Conservation (phyloP, 306 rosid species). For the Prunus campanulata region DNA sequence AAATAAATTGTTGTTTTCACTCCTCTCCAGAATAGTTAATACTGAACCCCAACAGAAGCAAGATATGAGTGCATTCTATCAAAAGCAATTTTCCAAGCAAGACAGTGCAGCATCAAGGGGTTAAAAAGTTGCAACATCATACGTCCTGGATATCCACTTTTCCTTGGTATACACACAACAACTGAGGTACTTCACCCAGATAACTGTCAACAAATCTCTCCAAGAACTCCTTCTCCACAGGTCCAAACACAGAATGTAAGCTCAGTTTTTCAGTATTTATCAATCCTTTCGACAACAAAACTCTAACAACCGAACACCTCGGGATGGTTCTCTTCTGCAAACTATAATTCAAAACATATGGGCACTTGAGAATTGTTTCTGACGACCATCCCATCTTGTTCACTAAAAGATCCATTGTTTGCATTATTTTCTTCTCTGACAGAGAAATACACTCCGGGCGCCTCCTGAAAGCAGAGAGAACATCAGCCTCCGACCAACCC, state of each 20-base stretch:
- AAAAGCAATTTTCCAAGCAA: too few relatives aligned
- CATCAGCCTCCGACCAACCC: slow-evolving; percentile 51
- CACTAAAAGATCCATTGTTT: slow-evolving; percentile 34
- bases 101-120: background rate
- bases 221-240: slow-evolving; percentile 15
- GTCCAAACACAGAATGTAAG: background rate
- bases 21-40: too few relatives aligned
- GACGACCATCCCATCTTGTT: slow-evolving; percentile 28
- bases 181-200: slow-evolving; percentile 1
- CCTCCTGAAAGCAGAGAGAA: slow-evolving; percentile 27
- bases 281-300: slow-evolving; percentile 31
- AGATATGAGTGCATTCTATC: too few relatives aligned
- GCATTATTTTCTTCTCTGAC: slow-evolving; percentile 32
- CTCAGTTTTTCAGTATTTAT: background rate
- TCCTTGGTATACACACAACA: slow-evolving; percentile 18
- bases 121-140: background rate
- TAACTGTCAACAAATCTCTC: slow-evolving; percentile 15
- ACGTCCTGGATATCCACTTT: background rate
- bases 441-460: slow-evolving; percentile 26
- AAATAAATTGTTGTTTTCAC: too few relatives aligned
- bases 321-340: slow-evolving; percentile 39
- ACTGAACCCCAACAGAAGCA: too few relatives aligned
- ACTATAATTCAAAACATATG: slow-evolving; percentile 9
- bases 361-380: slow-evolving; percentile 6
- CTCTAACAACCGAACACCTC: slow-evolving; percentile 26